These are phyloP conservation scores for Cladophialophora carrionii DNA, from an alignment of 2,329 filamentous ascomycete species.

Conservation along the genomic window DNA sequence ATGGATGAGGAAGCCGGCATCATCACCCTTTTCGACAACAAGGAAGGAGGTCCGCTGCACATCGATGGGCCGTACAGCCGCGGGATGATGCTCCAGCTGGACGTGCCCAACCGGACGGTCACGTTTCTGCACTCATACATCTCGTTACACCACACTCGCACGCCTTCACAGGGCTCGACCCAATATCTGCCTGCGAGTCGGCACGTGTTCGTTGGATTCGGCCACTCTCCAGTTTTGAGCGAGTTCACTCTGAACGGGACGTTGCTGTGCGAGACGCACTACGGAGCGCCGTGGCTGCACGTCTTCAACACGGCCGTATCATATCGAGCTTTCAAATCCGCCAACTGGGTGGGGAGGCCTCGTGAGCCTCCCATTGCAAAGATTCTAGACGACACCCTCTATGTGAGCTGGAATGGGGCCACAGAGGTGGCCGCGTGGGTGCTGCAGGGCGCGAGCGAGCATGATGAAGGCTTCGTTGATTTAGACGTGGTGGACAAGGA, in stretches of 20 bases:
- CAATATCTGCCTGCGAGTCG: constrained; percentile 46
- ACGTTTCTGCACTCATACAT: constrained; percentile 47
- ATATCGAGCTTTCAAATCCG: constrained; percentile 57
- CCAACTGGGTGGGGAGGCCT: constrained; percentile 57
- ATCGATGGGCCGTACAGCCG: constrained; percentile 44
- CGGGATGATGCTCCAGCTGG: constrained; percentile 51
- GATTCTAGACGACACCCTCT: constrained; percentile 42
- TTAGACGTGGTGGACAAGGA: constrained; percentile 32
- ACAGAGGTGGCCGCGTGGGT: constrained; percentile 44
- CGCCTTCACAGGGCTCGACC: constrained; percentile 48
- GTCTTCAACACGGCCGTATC: constrained; percentile 50
- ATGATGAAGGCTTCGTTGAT: constrained; percentile 22
- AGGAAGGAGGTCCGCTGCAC: constrained; percentile 35
- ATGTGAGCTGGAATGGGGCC: constrained; percentile 54
- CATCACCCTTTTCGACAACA: constrained; percentile 49
- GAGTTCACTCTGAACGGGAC: constrained; percentile 49
- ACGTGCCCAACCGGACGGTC: constrained; percentile 50
- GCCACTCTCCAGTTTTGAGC: constrained; percentile 54
- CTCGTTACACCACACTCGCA: constrained; percentile 45
- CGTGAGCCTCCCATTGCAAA: constrained; percentile 40
- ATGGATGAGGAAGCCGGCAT: constrained; percentile 38
- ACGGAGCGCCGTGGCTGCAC: constrained; percentile 46
- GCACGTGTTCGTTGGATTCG: constrained; percentile 56
- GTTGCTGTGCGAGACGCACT: constrained; percentile 58
- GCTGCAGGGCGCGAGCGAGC: constrained; percentile 25